These are phyloP conservation scores for Hypoxylon sp. DNA, from an alignment of 2,329 filamentous ascomycete species.

Conservation along the genomic window DNA sequence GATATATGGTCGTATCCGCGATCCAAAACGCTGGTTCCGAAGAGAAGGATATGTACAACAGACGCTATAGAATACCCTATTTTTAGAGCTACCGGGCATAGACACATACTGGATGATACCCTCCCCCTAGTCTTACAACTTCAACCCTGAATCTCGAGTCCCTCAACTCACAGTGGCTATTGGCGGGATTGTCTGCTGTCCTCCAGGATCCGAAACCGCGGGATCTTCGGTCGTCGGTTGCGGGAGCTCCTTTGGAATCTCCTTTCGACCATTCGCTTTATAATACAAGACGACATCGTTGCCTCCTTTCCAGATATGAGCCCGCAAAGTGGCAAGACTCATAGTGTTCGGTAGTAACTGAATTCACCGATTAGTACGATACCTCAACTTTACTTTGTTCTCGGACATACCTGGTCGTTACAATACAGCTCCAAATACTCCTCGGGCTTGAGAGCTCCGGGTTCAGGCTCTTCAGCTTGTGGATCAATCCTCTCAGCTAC, in stretches of 20 bases:
- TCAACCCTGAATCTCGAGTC: conserved; percentile 11
- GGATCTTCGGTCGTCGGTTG: conserved; percentile 42
- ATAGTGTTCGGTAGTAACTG: conserved; percentile 82
- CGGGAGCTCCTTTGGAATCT: conserved; percentile 61
- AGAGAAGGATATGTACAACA: conserved; percentile 42
- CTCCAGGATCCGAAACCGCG: conserved; percentile 42
- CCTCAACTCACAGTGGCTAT: conserved; percentile 39
- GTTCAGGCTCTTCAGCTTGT: conserved; percentile 70
- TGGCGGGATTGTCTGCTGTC: conserved; percentile 34
- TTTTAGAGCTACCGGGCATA: conserved; percentile 45
- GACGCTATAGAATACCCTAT: conserved; percentile 39
- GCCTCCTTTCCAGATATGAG: conserved; percentile 95
- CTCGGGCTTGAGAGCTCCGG: conserved; percentile 79
- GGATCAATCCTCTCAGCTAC: conserved; percentile 92
- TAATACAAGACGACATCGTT: conserved; percentile 93
- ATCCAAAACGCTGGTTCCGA: conserved; percentile 17
- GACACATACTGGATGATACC: conserved; percentile 50
- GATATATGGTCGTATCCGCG: conserved; percentile 30
- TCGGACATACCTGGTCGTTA: conserved; percentile 81
- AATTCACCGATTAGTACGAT: conserved; percentile 45
- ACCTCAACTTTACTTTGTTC: background rate
- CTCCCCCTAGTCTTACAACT: conserved; percentile 36
- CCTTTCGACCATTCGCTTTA: conserved; percentile 89
- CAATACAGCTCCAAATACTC: conserved; percentile 97
- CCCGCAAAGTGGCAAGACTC: conserved; percentile 92